Base-by-base conservation (phyloP, 2,329 filamentous ascomycete species). In the Pestalotiopsis sp. region DNA sequence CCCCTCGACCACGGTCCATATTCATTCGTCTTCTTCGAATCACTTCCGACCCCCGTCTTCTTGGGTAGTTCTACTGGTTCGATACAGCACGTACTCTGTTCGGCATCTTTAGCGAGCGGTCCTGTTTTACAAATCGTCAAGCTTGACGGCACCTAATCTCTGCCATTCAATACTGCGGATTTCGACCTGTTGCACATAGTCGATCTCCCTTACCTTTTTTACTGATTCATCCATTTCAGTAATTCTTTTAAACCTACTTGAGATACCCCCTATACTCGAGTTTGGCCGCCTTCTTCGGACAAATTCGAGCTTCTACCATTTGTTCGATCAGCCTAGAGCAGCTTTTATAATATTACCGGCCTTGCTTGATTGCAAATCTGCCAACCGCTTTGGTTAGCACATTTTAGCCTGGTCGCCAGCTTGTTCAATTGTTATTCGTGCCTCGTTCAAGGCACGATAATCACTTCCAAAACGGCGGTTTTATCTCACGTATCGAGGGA, bases 401-500 rank as follows among this genome's bases (percentile, higher is more conserved):
- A 64, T 45, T 64, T 39, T 39, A 64, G 23, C 38, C 65, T 72
- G 71, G 71, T 52, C 64, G 36, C 17, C 27, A 75, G 72, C 73
- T 71, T 68, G 70, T 73, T 66, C 70, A 73, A 67, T 76, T 76
- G 72, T 71, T 36, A 64, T 76, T 77, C 80, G 77, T 82, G 82
- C 80, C 81, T 77, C 76, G 75, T 77, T 78, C 75, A 67, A 76
- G 82, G 86, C 87, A 86, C 88, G 87, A 86, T 60, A 84, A 84
- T 86, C 88, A 79, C 74, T 83, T 87, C 45, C 91, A 94, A 88
- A 88, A 95, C 92, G 92, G 92, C 92, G 86, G 90, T 93, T 80
- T 85, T 94, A 85, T 92, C 92, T 82, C 90, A 91, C 82, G 86
- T 86, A 82, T 84, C 89, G 84, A 90, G 92, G 93, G 93, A 95